phyloP scores from a whole-genome alignment of 441 rosid genomes.

The Erysimum cheiri region DNA sequence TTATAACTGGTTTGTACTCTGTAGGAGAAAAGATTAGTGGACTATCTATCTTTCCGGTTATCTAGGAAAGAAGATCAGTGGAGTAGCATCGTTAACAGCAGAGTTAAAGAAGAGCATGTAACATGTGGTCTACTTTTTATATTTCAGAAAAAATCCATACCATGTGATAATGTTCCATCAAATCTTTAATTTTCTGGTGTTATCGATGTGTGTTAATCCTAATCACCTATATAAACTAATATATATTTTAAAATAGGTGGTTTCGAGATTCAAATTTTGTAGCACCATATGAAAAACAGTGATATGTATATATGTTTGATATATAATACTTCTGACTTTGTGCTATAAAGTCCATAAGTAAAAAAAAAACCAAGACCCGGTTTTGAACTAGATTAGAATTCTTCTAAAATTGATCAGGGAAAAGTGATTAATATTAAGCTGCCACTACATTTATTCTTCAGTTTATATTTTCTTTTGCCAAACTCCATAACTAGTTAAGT shows the following conservation, averaged over 20 bases:
- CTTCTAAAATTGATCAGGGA: background rate
- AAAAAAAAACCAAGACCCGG: background rate
- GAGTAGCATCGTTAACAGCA: background rate
- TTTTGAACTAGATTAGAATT: background rate
- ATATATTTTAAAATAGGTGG: too few relatives aligned
- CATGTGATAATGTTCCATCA: slow-evolving; percentile 1
- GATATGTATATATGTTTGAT: too few relatives aligned
- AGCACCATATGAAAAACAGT: too few relatives aligned
- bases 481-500: slow-evolving; percentile 17
- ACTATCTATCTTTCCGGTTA: background rate
- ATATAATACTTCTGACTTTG: too few relatives aligned
- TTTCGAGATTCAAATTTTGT: too few relatives aligned
- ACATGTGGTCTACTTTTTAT: background rate
- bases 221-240: background rate
- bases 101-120: background rate
- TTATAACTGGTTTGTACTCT: background rate
- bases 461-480: background rate
- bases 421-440: background rate
- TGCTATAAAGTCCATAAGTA: too few relatives aligned
- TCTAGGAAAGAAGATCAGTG: background rate
- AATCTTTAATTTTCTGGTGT: background rate
- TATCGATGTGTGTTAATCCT: slow-evolving; percentile 26
- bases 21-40: too few relatives aligned
- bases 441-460: background rate
- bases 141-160: background rate